A percentile compares a stretch with the other conserved stretches of the same genome.
Evolutionary conservation across 768 basidiomycete genomes (phyloP).

Genomic region (Amanita muscaria): DNA sequence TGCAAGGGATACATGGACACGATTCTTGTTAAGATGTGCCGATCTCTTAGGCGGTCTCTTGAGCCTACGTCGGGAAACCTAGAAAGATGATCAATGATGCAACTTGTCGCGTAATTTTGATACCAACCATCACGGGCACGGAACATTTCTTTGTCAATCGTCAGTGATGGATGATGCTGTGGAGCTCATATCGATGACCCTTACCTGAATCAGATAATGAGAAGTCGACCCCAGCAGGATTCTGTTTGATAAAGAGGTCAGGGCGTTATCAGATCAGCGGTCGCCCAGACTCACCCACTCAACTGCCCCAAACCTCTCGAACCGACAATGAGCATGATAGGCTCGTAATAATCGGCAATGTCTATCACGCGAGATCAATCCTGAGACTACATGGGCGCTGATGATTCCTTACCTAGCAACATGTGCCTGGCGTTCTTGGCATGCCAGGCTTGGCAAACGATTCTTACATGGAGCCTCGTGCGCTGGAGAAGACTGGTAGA

Average conservation of each 20-base stretch:
- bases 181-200: conserved; percentile 9
- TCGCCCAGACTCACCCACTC: conserved; percentile 51
- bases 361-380: conserved; percentile 29
- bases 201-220: conserved; percentile 82
- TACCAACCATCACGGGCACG: conserved; percentile 80
- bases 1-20: conserved; percentile 76
- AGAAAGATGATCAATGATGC: not conserved
- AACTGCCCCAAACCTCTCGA: conserved; percentile 85
- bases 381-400: not conserved
- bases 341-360: conserved; percentile 80
- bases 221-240: conserved; percentile 93
- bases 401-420: conserved; percentile 50
- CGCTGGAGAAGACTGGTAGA: conserved; percentile 85
- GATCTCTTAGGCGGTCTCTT: conserved; percentile 77
- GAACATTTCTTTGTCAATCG: conserved; percentile 60
- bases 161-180: conserved; percentile 1
- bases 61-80: conserved; percentile 79
- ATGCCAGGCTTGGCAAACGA: conserved; percentile 93
- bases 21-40: conserved; percentile 75
- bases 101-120: not conserved
- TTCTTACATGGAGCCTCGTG: conserved; percentile 77
- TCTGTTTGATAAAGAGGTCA: conserved; percentile 27
- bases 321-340: conserved; percentile 90
- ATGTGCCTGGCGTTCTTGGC: conserved; percentile 93
- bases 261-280: not conserved